These are phyloP conservation scores for Lachnellula subtilissima DNA, from an alignment of 2,329 filamentous ascomycete genomes.

Conservation along the genomic window DNA sequence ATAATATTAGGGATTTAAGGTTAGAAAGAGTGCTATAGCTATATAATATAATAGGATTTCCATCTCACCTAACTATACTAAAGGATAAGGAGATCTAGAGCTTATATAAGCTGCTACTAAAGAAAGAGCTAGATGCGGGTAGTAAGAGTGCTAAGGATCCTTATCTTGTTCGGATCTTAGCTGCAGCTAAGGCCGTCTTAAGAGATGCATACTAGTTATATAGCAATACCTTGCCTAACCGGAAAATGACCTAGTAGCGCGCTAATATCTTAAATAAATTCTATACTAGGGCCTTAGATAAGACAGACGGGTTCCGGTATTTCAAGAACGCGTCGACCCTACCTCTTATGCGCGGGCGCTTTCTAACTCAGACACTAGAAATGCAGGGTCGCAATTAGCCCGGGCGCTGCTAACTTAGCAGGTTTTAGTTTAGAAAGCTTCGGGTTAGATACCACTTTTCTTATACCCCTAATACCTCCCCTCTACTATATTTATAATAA, in stretches of 20 bases:
- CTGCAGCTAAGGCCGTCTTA: constrained; percentile 2
- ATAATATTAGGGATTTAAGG: too few species aligned
- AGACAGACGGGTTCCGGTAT: constrained; percentile 6
- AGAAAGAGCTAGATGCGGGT: constrained; percentile 7
- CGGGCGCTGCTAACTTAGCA: neutral
- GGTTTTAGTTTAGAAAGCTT: neutral
- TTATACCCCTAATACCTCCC: neutral
- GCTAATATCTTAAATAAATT: constrained; percentile 16
- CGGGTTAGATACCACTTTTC: neutral
- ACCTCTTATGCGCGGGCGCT: neutral
- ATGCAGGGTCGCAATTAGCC: neutral
- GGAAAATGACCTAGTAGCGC: constrained; percentile 14
- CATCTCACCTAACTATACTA: too few species aligned
- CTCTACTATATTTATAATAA: neutral
- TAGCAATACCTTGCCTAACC: constrained; percentile 5
- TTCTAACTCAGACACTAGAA: neutral
- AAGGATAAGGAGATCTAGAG: constrained; percentile 9
- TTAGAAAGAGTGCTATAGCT: too few species aligned
- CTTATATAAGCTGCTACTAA: constrained; percentile 12
- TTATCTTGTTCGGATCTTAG: constrained; percentile 9
- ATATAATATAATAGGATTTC: too few species aligned
- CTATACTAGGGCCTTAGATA: constrained; percentile 2
- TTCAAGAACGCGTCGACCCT: constrained; percentile 12
- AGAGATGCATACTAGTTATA: constrained; percentile 4
- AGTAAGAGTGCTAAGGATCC: constrained; percentile 4